Evolutionary conservation across 345 rosid genomes (phyloP).

Genomic region (Heritiera littoralis): DNA sequence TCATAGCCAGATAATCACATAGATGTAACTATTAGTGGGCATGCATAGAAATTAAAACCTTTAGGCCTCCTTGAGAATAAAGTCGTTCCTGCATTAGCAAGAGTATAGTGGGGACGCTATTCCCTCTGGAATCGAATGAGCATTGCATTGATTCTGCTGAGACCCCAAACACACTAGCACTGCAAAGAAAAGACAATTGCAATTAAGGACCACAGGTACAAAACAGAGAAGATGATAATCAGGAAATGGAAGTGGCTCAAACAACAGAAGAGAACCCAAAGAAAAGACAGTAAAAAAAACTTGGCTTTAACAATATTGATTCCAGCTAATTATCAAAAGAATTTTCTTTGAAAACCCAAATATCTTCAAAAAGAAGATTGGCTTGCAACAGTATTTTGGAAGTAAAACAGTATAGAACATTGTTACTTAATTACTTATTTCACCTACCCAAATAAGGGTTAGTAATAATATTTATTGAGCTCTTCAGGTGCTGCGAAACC

Average conservation of each 20-base stretch:
- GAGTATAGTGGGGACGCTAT: conserved; percentile 93
- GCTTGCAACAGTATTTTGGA: neutral
- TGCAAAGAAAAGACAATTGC: conserved; percentile 34
- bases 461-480: neutral
- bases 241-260: neutral
- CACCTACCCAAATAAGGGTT: neutral
- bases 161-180: conserved; percentile 95
- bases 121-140: conserved; percentile 71
- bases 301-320: neutral
- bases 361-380: neutral
- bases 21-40: neutral
- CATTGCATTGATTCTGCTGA: conserved; percentile 98
- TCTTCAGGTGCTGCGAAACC: neutral
- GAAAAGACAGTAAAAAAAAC: neutral
- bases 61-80: conserved; percentile 76
- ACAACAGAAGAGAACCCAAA: conserved; percentile 2
- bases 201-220: conserved; percentile 20
- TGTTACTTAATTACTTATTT: neutral
- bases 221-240: neutral
- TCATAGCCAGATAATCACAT: neutral
- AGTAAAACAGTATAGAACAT: neutral
- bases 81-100: conserved; percentile 86
- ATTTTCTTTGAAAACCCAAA: neutral
- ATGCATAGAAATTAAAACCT: conserved; percentile 42
- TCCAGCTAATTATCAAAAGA: conserved; percentile 9